phyloP scores from a whole-genome alignment of 225 moss, liverwort and hornwort genomes.

The Polytrichum commune region DNA sequence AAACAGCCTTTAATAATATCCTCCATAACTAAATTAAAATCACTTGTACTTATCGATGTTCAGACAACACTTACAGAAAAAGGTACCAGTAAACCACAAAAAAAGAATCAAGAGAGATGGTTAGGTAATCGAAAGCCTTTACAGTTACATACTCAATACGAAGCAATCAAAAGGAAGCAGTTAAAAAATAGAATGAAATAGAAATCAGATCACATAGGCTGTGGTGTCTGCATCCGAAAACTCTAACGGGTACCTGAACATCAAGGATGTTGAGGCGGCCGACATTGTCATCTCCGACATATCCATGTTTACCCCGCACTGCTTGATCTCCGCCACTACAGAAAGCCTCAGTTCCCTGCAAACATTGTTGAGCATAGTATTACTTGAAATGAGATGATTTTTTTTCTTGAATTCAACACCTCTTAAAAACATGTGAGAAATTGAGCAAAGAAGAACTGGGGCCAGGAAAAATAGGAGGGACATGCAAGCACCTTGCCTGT shows the following conservation, averaged over 20 bases:
- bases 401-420: background rate
- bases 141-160: no score
- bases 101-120: no score
- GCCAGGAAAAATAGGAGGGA: background rate
- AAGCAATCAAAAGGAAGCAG: no score
- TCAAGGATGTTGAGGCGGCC: constrained; percentile 89
- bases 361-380: background rate
- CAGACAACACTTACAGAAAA: no score
- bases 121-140: no score
- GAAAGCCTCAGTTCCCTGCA: constrained; percentile 87
- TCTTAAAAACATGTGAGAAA: background rate
- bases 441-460: background rate
- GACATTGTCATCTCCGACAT: constrained; percentile 77
- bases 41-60: no score
- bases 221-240: no score
- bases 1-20: background rate
- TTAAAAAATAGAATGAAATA: no score
- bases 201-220: no score
- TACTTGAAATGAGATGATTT: background rate
- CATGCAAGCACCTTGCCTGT: constrained; percentile 78
- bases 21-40: no score
- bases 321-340: constrained; percentile 98
- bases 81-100: no score
- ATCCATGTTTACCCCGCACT: constrained; percentile 80
- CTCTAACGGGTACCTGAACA: constrained; percentile 56